A percentile compares a stretch with the other conserved stretches of the same genome.
phyloP scores from a whole-genome alignment of 257 asterid species.

The Solanum chiquidenum region DNA sequence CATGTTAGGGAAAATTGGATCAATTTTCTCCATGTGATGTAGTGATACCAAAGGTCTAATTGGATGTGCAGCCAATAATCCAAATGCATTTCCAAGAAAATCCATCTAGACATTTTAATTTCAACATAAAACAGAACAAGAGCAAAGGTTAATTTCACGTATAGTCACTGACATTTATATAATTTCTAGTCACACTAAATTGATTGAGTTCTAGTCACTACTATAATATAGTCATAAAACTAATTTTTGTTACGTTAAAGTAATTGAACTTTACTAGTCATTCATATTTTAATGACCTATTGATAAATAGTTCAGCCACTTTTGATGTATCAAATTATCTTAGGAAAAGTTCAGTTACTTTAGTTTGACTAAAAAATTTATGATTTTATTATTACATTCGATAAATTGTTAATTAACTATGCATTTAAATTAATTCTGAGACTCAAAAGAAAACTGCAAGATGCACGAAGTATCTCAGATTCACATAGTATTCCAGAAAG shows the following conservation, averaged over 20 bases:
- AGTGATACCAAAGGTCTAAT: constrained; percentile 48
- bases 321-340: not conserved
- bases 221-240: not conserved
- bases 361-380: not conserved
- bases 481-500: rapidly evolving
- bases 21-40: constrained; percentile 68
- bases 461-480: not conserved
- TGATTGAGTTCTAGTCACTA: not conserved
- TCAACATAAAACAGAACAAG: not conserved
- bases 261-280: not conserved
- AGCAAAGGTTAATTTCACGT: not conserved
- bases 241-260: not conserved
- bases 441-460: too few relatives aligned
- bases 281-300: not conserved
- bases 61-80: constrained; percentile 68
- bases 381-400: not conserved
- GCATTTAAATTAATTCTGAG: not conserved
- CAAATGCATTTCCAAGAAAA: constrained; percentile 58
- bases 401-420: not conserved
- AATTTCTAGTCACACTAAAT: not conserved
- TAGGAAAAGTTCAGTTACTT: not conserved
- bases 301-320: too few relatives aligned
- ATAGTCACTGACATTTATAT: not conserved
- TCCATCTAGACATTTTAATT: constrained; percentile 37
- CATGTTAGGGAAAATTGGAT: constrained; percentile 67